Evolutionary conservation across 2,329 filamentous ascomycete genomes (phyloP), one percentile per base, ranked within the genome.

Genomic region (Colletotrichum trifolii): DNA sequence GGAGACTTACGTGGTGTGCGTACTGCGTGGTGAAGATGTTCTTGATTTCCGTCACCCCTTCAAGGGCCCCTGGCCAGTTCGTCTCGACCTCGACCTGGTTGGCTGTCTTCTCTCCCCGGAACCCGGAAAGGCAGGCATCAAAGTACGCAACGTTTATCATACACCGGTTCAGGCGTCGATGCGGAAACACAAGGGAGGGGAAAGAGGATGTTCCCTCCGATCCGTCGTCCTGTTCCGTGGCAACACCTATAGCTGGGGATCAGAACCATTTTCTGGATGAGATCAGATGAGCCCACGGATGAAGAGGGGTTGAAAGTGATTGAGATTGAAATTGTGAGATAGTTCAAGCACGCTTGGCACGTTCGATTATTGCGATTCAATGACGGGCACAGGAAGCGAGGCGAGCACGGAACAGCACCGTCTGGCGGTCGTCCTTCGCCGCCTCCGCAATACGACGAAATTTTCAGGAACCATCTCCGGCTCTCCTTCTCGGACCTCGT

Each of bases 41-140:
- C 63, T 42, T 66, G 58, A 56, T 59, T 25, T 52, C 47, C 40
- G 58, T 66, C 58, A 66, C 62, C 50, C n/a, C 34, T 50, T 38
- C 49, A 25, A 53, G 39, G 48, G 33, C 35, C 60, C 36, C 17
- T 11, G 17, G 13, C 42, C 35, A 34, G 39, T 17, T 54, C 25
- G 35, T n/a, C 17, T 60, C 52, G 50, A 43, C 42, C 46, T 54
- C 52, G 57, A 38, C 25, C 25, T 25, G 25, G 25, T 25, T 25
- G 25, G 25, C 25, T 25, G 12, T 49, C 17, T 46, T 65, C 33
- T 54, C 17, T 66, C 48, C 53, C 63, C 63, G 53, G 53, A 63
- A 63, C 15, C 63, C 63, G 58, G 58, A 47, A 61, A 57, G 57
- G 49, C 45, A 12, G 48, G 46, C 38, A 47, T 62, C 53, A 57